Evolutionary conservation across 2,329 filamentous ascomycete species (phyloP).

Genomic region (Monosporascus sp.): DNA sequence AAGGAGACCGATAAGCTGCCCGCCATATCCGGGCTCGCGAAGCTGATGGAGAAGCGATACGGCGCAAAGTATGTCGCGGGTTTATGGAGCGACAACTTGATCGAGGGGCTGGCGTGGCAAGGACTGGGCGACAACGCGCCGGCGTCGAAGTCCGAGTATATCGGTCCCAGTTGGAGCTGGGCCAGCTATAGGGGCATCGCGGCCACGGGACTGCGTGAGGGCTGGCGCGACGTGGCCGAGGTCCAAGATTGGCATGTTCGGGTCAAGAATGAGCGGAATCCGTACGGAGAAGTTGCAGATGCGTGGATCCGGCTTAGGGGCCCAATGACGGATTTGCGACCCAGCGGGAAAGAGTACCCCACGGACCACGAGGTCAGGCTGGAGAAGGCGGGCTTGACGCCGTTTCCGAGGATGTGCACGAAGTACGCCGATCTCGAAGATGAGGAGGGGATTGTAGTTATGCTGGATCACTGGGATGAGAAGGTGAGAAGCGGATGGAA

Average conservation of each 20-base stretch:
- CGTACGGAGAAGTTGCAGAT: constrained; percentile 8
- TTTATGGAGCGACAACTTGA: constrained; percentile 8
- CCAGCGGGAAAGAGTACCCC: no score
- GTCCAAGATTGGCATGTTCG: constrained; percentile 8
- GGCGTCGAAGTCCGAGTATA: constrained; percentile 2
- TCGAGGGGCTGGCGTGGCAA: constrained; percentile 11
- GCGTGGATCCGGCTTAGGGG: constrained; percentile 11
- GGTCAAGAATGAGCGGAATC: constrained; percentile 5
- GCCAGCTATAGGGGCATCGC: constrained; percentile 9
- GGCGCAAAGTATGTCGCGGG: constrained; percentile 10
- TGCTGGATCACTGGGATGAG: no score
- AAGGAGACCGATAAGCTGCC: constrained; percentile 10
- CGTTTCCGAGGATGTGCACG: background rate
- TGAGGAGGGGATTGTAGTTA: no score
- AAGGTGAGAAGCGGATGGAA: no score
- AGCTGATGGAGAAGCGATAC: constrained; percentile 2
- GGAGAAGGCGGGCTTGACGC: background rate
- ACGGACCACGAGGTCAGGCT: background rate
- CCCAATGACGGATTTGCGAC: constrained; percentile 2
- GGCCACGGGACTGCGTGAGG: background rate
- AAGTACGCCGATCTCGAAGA: background rate
- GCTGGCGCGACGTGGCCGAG: constrained; percentile 2
- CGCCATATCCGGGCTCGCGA: constrained; percentile 11
- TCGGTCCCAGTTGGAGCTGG: constrained; percentile 16
- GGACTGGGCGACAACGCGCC: background rate